Base-by-base conservation (phyloP, 1,284 basidiomycete genomes). In the Veloboletus limbatus region DNA sequence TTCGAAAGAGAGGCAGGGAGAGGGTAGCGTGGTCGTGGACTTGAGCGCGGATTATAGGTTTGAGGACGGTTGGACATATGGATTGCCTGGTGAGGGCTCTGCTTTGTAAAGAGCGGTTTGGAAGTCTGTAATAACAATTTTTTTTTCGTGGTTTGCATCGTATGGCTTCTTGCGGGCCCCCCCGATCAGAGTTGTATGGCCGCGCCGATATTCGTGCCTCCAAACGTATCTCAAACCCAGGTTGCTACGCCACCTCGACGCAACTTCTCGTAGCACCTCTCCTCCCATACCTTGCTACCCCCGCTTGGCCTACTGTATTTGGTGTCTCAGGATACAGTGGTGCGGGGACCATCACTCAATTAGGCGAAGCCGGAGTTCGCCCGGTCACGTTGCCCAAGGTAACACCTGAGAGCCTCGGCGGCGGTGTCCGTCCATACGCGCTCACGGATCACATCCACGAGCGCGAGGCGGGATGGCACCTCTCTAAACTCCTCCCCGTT, bases 371-470 rank as follows among this genome's bases (percentile, higher is more conserved):
- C 0, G 81, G 86, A 41, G 88, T 88, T 16, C 76, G 77, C 25
- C 85, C 87, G 0, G 75, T 78, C 20, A 94, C 87, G 17, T 74
- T 85, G 11, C 86, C 96, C 38, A 99, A 98, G 69, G 81, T 97
- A 17, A 76, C 80, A 2, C 75, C 90, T 0, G 83, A 90, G 54
- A 83, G 78, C 53, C 79, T 99, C 6, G 72, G 70, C 1, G 88
- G 89, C 21, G 88, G 84, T 1, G 72, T 98, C 39, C 78, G 84
- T 30, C 85, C 95, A 1, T 99, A 99, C 70, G 58, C 92, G 1
- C 73, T 99, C 22, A 99, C 96, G 4, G 95, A 97, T 69, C 96
- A 99, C 71, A 97, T 99, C 61, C 96, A 99, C 74, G 96, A 99
- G 69, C 90, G 96, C 40, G 96, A 99, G 69, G 90, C 94, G 0